phyloP scores from a whole-genome alignment of 2,329 filamentous ascomycete genomes.

The Epichloe typhina region DNA sequence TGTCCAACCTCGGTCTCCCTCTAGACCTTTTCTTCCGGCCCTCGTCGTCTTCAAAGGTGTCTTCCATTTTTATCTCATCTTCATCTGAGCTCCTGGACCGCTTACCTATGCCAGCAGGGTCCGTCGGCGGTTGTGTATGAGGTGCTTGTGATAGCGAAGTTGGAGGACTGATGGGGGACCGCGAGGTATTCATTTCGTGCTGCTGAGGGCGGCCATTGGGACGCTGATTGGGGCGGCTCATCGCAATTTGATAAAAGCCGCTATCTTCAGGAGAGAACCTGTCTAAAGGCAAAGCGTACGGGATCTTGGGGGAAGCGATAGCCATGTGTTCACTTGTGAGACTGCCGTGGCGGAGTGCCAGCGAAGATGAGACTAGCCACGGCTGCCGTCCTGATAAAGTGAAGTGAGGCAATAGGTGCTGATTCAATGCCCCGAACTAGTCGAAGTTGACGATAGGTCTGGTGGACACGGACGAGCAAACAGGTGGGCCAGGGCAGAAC shows the following conservation, averaged over 20 bases:
- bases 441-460: too few species aligned
- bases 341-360: background rate
- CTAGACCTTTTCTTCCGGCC: constrained; percentile 47
- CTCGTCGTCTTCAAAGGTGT: constrained; percentile 21
- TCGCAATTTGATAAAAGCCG: background rate
- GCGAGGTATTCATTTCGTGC: background rate
- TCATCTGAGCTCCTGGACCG: constrained; percentile 10
- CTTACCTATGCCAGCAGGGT: background rate
- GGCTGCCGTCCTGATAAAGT: too few species aligned
- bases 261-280: background rate
- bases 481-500: too few species aligned
- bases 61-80: constrained; percentile 3
- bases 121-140: background rate
- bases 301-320: background rate
- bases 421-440: too few species aligned
- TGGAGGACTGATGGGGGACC: background rate
- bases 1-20: constrained; percentile 62
- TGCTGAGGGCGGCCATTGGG: background rate
- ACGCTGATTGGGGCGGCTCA: background rate
- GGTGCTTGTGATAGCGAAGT: background rate
- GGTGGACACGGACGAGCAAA: too few species aligned
- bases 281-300: background rate
- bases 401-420: background rate
- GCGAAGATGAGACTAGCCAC: too few species aligned
- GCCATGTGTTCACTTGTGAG: background rate